phyloP scores from a whole-genome alignment of 192 early-diverging fungal genomes.

The Podochytrium sp. region DNA sequence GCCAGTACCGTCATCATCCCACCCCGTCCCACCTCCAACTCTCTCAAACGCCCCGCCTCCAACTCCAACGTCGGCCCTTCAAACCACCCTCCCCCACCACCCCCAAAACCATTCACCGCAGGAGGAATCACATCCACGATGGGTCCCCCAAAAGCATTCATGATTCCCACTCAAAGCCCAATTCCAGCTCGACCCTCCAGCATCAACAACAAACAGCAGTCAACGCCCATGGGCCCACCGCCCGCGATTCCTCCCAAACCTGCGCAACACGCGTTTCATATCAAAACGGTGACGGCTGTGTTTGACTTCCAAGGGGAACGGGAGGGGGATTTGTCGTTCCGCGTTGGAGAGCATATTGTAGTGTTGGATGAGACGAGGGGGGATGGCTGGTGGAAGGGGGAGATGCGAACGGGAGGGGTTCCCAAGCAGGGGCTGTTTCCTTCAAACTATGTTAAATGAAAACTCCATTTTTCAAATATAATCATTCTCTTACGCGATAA shows the following conservation, averaged over 20 bases:
- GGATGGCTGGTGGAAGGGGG: constrained; percentile 80
- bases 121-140: no score
- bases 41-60: constrained; percentile 1
- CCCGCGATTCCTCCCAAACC: no score
- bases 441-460: constrained; percentile 80
- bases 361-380: constrained; percentile 69
- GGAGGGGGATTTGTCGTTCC: constrained; percentile 82
- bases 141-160: no score
- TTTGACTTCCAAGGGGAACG: constrained; percentile 86
- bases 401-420: constrained; percentile 60
- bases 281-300: constrained; percentile 60
- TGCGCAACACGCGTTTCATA: no score
- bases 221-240: no score
- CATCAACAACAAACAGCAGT: no score
- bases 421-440: constrained; percentile 80
- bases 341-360: constrained; percentile 83
- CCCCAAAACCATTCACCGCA: not conserved
- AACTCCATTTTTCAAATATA: no score
- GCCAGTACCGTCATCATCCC: no score
- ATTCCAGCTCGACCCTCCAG: no score
- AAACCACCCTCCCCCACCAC: not conserved
- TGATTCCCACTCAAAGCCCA: no score
- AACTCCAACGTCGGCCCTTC: not conserved
- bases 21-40: no score
- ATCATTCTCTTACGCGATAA: no score